phyloP scores from a whole-genome alignment of 352 stramenopile genomes.

The Phytophthora idaei region DNA sequence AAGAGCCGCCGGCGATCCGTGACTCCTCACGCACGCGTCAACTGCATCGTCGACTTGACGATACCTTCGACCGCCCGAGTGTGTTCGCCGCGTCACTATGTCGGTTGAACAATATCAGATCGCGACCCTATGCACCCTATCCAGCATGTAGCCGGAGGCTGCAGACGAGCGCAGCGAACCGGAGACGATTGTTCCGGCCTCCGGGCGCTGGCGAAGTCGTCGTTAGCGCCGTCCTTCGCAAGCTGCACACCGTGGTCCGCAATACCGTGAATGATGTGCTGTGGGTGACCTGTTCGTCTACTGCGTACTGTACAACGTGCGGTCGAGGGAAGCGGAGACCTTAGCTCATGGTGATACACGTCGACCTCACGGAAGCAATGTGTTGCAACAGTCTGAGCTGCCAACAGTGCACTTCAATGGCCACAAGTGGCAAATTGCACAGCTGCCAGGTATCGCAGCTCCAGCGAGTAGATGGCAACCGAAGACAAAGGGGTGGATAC shows the following conservation, averaged over 20 bases:
- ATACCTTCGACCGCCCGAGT: constrained; percentile 10
- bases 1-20: background rate
- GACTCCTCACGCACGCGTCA: constrained; percentile 3
- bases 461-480: background rate
- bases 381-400: background rate
- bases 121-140: constrained; percentile 2
- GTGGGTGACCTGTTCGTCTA: background rate
- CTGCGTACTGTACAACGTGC: constrained; percentile 8
- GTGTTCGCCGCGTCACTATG: constrained; percentile 27
- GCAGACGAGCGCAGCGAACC: constrained; percentile 8
- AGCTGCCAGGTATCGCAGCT: background rate
- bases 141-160: constrained; percentile 6
- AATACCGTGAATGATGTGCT: constrained; percentile 19
- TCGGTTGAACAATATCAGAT: constrained; percentile 22
- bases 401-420: background rate
- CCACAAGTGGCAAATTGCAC: background rate
- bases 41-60: constrained; percentile 17
- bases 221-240: constrained; percentile 1
- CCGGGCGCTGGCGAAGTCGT: background rate
- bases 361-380: constrained; percentile 10
- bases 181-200: constrained; percentile 23
- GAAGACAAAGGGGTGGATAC: background rate
- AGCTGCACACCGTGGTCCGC: background rate
- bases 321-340: no score
- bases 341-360: background rate